Evolutionary conservation across 331 rosid species (phyloP).

Genomic region (Telfairia occidentalis): DNA sequence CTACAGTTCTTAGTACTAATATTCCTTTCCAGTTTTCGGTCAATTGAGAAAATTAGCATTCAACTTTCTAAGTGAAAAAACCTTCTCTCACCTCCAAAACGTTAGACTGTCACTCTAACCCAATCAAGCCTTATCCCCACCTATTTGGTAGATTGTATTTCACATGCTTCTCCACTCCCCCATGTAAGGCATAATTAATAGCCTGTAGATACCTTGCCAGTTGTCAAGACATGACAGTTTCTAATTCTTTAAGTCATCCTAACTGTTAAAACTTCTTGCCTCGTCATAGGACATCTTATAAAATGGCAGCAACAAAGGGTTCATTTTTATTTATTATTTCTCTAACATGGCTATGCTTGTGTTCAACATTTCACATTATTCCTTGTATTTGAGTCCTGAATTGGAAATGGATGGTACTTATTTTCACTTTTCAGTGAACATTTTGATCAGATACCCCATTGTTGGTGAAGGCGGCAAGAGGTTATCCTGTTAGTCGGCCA

Average conservation of each 20-base stretch:
- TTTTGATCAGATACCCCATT: constrained; percentile 71
- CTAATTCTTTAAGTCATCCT: neutral
- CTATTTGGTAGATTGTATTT: neutral
- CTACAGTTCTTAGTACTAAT: neutral
- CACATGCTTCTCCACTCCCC: neutral
- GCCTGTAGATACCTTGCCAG: neutral
- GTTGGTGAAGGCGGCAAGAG: constrained; percentile 89
- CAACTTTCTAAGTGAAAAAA: neutral
- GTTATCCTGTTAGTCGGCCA: constrained; percentile 78
- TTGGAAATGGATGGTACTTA: constrained; percentile 2
- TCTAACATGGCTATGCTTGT: neutral
- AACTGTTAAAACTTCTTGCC: neutral
- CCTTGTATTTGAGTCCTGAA: neutral
- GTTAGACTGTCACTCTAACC: neutral
- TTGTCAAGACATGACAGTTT: neutral
- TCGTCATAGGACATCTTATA: neutral
- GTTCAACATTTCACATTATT: neutral
- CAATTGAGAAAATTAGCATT: neutral
- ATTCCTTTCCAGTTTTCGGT: neutral
- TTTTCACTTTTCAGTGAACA: constrained; percentile 5
- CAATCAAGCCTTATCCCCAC: neutral
- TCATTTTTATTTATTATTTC: neutral
- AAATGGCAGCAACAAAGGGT: neutral
- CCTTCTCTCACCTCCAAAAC: neutral
- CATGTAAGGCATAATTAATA: neutral